Conservation (phyloP, 2,329 filamentous ascomycete genomes). For the Escovopsis sp. region DNA sequence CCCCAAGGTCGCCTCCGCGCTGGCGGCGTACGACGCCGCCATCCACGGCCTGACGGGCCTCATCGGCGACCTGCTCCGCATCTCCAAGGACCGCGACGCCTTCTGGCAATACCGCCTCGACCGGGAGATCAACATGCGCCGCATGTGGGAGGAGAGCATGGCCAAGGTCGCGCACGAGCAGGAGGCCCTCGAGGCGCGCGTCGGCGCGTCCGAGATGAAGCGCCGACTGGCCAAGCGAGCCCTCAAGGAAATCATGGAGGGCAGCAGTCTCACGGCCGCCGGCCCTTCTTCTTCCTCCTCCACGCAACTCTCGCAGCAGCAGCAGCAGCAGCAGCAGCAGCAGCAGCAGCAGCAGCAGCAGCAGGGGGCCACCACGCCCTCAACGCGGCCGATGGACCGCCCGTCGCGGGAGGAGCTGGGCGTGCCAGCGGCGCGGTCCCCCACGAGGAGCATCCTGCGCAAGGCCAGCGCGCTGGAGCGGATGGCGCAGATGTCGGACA, state of each 20-base stretch:
- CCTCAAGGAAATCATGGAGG: conserved; percentile 68
- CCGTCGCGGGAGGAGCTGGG: conserved; percentile 16
- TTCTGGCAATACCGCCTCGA: conserved; percentile 96
- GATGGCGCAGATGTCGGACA: conserved; percentile 62
- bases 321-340: no score
- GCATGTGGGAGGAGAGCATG: conserved; percentile 99
- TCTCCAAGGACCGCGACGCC: conserved; percentile 83
- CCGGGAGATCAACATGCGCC: conserved; percentile 76
- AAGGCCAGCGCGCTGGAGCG: conserved; percentile 54
- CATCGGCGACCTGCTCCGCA: conserved; percentile 74
- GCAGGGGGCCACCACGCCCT: no score
- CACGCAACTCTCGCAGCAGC: no score
- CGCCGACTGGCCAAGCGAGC: conserved; percentile 79
- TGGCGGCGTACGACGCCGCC: conserved; percentile 76
- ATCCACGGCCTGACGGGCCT: conserved; percentile 76
- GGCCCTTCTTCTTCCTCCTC: conserved; percentile 13
- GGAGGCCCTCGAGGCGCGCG: conserved; percentile 72
- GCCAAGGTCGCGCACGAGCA: conserved; percentile 90
- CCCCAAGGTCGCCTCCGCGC: conserved; percentile 57
- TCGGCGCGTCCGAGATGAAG: conserved; percentile 83
- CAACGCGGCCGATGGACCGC: conserved; percentile 13
- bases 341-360: no score
- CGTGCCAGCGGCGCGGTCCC: conserved; percentile 22
- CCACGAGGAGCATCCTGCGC: conserved; percentile 26
- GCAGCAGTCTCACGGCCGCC: conserved; percentile 24